Conservation (phyloP, 805 yeast species). For the Sporopachydermia lactativora region DNA sequence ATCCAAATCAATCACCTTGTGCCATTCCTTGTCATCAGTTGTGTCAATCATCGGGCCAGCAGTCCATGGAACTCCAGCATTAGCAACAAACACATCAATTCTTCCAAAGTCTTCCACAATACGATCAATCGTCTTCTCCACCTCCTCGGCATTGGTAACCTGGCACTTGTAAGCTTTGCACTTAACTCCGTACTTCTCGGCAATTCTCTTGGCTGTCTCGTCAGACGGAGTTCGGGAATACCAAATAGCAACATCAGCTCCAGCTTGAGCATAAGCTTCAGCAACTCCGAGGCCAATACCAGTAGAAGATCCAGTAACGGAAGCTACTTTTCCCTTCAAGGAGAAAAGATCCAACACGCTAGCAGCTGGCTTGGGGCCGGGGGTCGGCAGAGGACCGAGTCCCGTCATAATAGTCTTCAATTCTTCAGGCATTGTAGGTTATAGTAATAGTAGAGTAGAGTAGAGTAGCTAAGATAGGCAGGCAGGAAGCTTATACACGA, state of each 20-base stretch:
- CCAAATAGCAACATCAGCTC: constrained; percentile 70
- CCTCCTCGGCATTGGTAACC: constrained; percentile 34
- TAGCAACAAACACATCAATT: constrained; percentile 75
- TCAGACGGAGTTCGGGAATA: constrained; percentile 50
- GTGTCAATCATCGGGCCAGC: constrained; percentile 41
- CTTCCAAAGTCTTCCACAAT: constrained; percentile 60
- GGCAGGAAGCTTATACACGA: no score
- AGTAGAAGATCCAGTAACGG: constrained; percentile 73
- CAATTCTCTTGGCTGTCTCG: constrained; percentile 41
- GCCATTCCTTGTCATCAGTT: constrained; percentile 46
- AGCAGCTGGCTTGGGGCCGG: constrained; percentile 35
- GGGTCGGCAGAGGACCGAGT: constrained; percentile 32
- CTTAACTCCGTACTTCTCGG: constrained; percentile 43
- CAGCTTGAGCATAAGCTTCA: constrained; percentile 74
- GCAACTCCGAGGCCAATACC: constrained; percentile 80
- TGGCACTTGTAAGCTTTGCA: constrained; percentile 53
- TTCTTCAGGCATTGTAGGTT: constrained; percentile 13
- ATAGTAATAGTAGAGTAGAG: constrained; percentile 5
- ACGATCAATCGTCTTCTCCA: constrained; percentile 32
- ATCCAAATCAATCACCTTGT: constrained; percentile 58
- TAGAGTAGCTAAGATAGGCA: constrained; percentile 6
- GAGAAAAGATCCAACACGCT: constrained; percentile 58
- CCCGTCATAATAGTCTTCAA: constrained; percentile 18
- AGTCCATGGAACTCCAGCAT: constrained; percentile 82
- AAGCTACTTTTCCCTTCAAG: constrained; percentile 69